phyloP scores from a whole-genome alignment of 345 rosid genomes.

The Clausena lansium region DNA sequence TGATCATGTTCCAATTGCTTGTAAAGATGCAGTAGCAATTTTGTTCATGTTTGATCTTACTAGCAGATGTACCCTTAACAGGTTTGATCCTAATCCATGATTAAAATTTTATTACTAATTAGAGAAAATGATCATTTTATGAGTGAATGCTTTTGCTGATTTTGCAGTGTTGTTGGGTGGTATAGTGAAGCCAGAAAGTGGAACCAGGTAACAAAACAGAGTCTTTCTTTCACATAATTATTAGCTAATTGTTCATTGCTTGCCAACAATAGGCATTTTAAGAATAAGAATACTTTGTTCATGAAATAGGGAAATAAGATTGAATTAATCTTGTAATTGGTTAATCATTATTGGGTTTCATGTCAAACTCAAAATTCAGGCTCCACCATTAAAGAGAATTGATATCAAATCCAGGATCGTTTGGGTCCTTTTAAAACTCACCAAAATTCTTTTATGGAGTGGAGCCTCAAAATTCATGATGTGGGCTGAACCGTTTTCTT shows the following conservation, averaged over 20 bases:
- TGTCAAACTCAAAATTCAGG: conserved; percentile 9
- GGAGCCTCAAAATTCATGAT: conserved; percentile 15
- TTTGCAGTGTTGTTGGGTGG: conserved; percentile 77
- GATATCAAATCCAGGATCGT: conserved; percentile 19
- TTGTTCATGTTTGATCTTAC: conserved; percentile 98
- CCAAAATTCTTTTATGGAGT: conserved; percentile 1
- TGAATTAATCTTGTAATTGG: neutral
- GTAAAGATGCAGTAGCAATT: conserved; percentile 96
- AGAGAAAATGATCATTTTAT: neutral
- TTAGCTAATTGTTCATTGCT: neutral
- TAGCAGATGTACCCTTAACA: conserved; percentile 88
- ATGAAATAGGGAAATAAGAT: neutral
- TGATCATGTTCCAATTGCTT: conserved; percentile 86
- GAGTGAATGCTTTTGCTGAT: neutral
- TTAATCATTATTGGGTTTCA: conserved; percentile 6
- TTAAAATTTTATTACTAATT: too few relatives aligned
- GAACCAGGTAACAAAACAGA: conserved; percentile 67
- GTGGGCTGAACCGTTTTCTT: neutral
- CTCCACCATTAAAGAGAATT: conserved; percentile 19
- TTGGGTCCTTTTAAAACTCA: neutral
- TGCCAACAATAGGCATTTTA: neutral
- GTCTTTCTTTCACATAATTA: neutral
- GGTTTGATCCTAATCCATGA: conserved; percentile 32
- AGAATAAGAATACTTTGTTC: neutral
- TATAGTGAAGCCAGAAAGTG: conserved; percentile 87